Conservation (phyloP, 805 yeast genomes). For the Lipomyces anomalus region DNA sequence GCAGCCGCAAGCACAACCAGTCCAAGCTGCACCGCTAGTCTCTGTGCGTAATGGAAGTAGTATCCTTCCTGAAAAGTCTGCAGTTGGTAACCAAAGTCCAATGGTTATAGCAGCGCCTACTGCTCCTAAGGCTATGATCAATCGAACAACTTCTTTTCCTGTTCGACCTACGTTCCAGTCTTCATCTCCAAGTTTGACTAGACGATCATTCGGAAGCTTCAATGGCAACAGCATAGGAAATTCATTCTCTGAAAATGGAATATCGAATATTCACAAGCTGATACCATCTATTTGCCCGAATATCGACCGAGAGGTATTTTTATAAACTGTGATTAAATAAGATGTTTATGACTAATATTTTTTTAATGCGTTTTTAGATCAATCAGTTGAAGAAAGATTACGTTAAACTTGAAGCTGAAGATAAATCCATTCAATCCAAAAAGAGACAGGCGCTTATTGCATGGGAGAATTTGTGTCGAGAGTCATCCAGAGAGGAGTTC, state of each 20-base stretch:
- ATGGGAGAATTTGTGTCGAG: constrained; percentile 17
- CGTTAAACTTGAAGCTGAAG: constrained; percentile 10
- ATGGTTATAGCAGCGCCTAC: constrained; percentile 8
- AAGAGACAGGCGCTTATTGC: constrained; percentile 14
- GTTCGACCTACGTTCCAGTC: constrained; percentile 1
- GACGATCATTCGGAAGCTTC: not conserved
- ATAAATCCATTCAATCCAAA: constrained; percentile 5
- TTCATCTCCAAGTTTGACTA: constrained; percentile 1
- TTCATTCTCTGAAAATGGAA: not conserved
- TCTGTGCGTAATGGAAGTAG: no score
- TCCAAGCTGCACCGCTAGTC: no score
- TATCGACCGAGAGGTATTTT: constrained; percentile 12
- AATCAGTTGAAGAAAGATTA: constrained; percentile 16
- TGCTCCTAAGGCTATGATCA: constrained; percentile 21
- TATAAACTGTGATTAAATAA: no score
- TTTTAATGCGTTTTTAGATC: no score
- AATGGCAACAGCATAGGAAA: constrained; percentile 1
- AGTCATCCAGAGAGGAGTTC: constrained; percentile 12
- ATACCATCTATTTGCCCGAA: constrained; percentile 19
- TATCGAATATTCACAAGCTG: constrained; percentile 5
- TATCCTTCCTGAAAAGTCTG: no score
- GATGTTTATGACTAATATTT: no score
- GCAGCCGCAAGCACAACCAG: no score
- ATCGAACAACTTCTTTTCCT: constrained; percentile 1
- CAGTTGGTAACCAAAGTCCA: no score